Evolutionary conservation across 106 monocot species (phyloP).

Genomic region (Xerophyta viscosa): DNA sequence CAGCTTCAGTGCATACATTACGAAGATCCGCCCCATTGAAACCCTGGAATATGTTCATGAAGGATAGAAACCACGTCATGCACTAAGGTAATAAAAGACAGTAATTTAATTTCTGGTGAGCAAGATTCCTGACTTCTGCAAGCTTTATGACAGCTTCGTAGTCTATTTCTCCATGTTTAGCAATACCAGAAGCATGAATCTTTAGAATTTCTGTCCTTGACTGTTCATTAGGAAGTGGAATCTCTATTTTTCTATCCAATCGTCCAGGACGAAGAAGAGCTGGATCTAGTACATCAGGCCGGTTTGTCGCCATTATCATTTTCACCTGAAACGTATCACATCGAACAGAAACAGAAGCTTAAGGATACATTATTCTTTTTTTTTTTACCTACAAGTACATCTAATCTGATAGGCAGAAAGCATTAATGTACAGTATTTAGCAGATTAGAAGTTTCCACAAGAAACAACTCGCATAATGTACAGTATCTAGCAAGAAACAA

Average conservation of each 20-base stretch:
- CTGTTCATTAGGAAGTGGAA: slow-evolving; percentile 94
- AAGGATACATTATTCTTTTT: neutral
- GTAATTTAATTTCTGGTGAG: too few relatives aligned
- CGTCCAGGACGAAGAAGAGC: slow-evolving; percentile 91
- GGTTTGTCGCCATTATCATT: slow-evolving; percentile 99
- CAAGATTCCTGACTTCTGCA: slow-evolving; percentile 68
- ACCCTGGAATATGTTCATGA: too few relatives aligned
- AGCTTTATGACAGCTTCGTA: slow-evolving; percentile 93
- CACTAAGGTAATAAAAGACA: too few relatives aligned
- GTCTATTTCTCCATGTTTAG: slow-evolving; percentile 94
- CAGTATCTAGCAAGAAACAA: too few relatives aligned
- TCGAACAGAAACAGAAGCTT: too few relatives aligned
- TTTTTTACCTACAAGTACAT: too few relatives aligned
- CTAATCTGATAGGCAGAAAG: too few relatives aligned
- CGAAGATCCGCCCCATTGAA: slow-evolving; percentile 98
- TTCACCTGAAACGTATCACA: slow-evolving; percentile 55
- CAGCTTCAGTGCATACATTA: slow-evolving; percentile 95
- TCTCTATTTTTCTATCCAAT: slow-evolving; percentile 90
- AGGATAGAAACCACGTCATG: too few relatives aligned
- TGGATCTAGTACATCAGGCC: slow-evolving; percentile 93
- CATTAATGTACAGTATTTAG: too few relatives aligned
- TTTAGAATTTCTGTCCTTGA: slow-evolving; percentile 92
- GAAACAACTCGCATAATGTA: too few relatives aligned
- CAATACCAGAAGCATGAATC: slow-evolving; percentile 92
- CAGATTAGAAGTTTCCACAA: too few relatives aligned